Evolutionary conservation across 140 eudicot genomes (phyloP), one percentile per base, ranked within the genome.

Genomic region (Stevia rebaudiana): DNA sequence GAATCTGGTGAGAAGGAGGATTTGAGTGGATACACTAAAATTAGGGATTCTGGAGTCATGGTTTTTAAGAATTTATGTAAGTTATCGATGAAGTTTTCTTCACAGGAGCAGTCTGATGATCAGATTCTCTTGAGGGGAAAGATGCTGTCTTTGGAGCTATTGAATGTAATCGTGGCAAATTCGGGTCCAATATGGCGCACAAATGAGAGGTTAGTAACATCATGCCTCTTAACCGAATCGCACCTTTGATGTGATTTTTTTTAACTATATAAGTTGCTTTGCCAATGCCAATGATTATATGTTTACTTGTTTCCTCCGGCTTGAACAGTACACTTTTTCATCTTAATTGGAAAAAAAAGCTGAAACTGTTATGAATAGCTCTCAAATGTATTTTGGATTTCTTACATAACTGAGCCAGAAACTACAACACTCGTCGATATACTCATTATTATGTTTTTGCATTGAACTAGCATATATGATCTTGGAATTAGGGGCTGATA

Each of bases 41-140:
- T 92, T 23, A 81, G 91, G 61, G 96, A 88, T 74, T 92, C 86
- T 24, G 96, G 98, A 19, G 86, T 92, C 44, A 49, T 74, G 84
- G 79, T 92, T 47, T 92, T 74, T 65, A 92, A 88, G 88, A 92
- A 92, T 73, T 77, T 92, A 61, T 92, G 98, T 74, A 92, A 92
- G 69, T 65, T 92, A 71, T 92, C 98, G 11, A 92, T 92, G 98
- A 92, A 92, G 73, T 92, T 88, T 71, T 85, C 98, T 6, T 80
- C 96, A 6, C 95, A 83, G 58, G 98, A 92, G 65, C 82, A 83
- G 60, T 71, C 92, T 3, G 96, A 85, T 73, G 98, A 92, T 85
- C 86, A 88, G 31, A 92, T 92, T 72, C 86, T 92, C n/a, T 69
- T 92, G 77, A 83, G 98, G 80, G 98, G 98, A 25, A 92, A 88